Conservation (phyloP, 306 rosid genomes). For the Neltuma alba region DNA sequence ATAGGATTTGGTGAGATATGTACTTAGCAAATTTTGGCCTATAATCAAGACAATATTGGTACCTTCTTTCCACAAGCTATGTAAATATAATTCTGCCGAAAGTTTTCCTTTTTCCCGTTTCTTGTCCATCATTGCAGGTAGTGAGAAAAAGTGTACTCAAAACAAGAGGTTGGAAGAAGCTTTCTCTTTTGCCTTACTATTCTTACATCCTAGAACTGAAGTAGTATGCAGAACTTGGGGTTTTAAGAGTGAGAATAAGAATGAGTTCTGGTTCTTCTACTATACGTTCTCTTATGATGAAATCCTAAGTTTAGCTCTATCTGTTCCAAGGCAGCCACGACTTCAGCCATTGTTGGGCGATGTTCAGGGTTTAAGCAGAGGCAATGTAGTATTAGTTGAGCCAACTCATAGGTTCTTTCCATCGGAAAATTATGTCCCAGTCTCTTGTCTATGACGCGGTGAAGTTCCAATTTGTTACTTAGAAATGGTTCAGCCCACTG, state of each 20-base stretch:
- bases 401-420: constrained; percentile 41
- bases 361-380: constrained; percentile 32
- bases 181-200: not conserved
- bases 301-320: constrained; percentile 23
- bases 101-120: not conserved
- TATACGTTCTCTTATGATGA: not conserved
- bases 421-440: constrained; percentile 35
- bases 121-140: not conserved
- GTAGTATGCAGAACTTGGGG: not conserved
- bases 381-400: constrained; percentile 39
- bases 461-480: constrained; percentile 22
- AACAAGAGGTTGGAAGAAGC: not conserved
- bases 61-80: constrained; percentile 21
- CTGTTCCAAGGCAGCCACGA: constrained; percentile 40
- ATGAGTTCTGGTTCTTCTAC: not conserved
- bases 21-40: constrained; percentile 30
- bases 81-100: constrained; percentile 13
- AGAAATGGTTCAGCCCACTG: constrained; percentile 43
- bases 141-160: not conserved
- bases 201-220: not conserved
- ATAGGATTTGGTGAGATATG: constrained; percentile 32
- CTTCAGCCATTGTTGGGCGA: constrained; percentile 46
- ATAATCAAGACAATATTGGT: constrained; percentile 22
- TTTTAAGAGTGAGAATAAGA: not conserved
- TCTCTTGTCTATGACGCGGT: constrained; percentile 35